These are phyloP conservation scores for Tagetes erecta DNA, from an alignment of 129 eudicot species.

Conservation along the genomic window DNA sequence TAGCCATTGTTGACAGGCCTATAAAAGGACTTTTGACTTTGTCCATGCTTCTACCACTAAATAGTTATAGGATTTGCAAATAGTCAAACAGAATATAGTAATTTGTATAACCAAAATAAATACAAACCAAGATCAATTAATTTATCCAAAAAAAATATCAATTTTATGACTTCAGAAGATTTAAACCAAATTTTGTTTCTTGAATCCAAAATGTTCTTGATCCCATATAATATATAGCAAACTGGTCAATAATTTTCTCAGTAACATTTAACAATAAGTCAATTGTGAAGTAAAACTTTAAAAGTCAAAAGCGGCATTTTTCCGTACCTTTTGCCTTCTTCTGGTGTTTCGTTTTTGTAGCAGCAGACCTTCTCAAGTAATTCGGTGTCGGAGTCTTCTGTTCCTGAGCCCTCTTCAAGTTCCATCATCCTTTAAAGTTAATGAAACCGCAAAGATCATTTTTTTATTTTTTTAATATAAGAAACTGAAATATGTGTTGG, in stretches of 20 bases:
- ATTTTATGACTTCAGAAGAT: constrained; percentile 4
- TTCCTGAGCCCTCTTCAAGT: constrained; percentile 93
- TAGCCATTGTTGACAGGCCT: background rate
- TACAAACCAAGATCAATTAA: background rate
- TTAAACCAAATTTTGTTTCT: background rate
- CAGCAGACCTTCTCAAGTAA: constrained; percentile 46
- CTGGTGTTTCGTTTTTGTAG: constrained; percentile 30
- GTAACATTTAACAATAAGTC: background rate
- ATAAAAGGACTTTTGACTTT: background rate
- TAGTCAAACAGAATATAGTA: background rate
- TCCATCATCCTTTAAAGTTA: constrained; percentile 61
- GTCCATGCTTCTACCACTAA: too few relatives aligned
- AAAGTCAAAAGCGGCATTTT: background rate
- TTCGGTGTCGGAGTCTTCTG: constrained; percentile 67
- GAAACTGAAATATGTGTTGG: background rate
- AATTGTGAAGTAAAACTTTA: constrained; percentile 10
- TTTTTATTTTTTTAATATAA: background rate
- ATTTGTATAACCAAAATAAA: constrained; percentile 1
- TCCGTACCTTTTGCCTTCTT: constrained; percentile 51
- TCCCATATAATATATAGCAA: background rate
- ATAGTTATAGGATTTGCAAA: background rate
- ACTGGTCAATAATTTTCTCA: background rate
- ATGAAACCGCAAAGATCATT: constrained; percentile 5
- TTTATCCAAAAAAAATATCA: background rate
- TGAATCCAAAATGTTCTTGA: background rate